Evolutionary conservation across 192 early-diverging fungal genomes (phyloP), one percentile per base, ranked within the genome.

Genomic region (Backusella macrospora): DNA sequence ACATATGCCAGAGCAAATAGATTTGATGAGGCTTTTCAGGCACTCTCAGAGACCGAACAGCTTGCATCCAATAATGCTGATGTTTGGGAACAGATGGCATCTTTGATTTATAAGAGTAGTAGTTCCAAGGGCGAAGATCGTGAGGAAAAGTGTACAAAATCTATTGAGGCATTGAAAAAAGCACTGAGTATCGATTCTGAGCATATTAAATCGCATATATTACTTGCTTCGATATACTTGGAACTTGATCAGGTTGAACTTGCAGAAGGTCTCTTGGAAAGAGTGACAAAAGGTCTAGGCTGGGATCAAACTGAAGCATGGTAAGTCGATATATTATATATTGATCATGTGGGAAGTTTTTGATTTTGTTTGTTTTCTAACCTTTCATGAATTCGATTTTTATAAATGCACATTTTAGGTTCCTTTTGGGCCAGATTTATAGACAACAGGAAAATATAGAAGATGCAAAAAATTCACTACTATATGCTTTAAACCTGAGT

Each of bases 401-500:
- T 62, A 47, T 69, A 42, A 65, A n/a, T 63, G 59, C 67, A 15
- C 34, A 23, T 21, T 39, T 34, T 68, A 81, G 77, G 80, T 83
- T 79, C 37, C 80, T 83, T 43, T 62, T 84, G 6, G 84, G 85
- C 48, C 84, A 83, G 66, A 76, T 83, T 39, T 83, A 77, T 76
- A 71, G 84, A 69, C 62, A 64, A 16, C 76, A 83, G 42, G 75
- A 78, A 46, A 80, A 83, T 16, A 62, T 84, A 48, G 71, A 80
- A 7, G 77, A 78, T 29, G 81, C 88, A 3, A 89, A 87, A 21
- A 81, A 88, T 14, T 87, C 83, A 65, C 71, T 89, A 18, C 81
- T 84, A 81, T 88, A 82, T 69, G 88, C 88, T 18, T 75, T 88
- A 3, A 81, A 88, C 48, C 73, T 88, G 0, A 87, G 86, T 49